Evolutionary conservation across 192 early-diverging fungal species (phyloP), one percentile per base, ranked within the genome.

Genomic region (Pecoramyces ruminantium): DNA sequence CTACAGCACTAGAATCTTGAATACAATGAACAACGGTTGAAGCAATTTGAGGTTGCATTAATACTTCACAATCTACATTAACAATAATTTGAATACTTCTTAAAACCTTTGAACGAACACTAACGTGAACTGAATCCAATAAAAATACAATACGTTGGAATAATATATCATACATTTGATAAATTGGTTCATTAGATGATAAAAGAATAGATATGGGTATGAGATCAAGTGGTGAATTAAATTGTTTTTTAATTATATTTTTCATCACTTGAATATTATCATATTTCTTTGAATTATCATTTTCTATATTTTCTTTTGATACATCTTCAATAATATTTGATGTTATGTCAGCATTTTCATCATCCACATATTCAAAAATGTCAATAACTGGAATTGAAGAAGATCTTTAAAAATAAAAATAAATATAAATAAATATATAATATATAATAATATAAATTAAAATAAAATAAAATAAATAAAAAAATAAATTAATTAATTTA

Each of bases 1-100:
- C 96, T 15, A 89, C 88, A 27, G 95, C 90, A 28, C 94, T 95
- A 78, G 86, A 86, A 83, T 98, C 96, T 78, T 93, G 90, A 34
- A 98, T 82, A 27, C 94, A 87, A 67, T 67, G 51, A n/a, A 67
- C 11, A 11, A 67, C 51, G 2, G 51, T 67, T n/a, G 51, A 67
- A 67, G 51, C 51, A 67, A 67, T 67, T 67, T 67, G 51, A n/a
- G 51, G 51, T 67, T 67, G 51, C 51, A 67, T 67, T n/a, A 67
- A 67, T 67, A 67, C 51, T n/a, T 67, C 51, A 67, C 25, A 67
- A 67, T 67, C 51, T 25, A n/a, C 51, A 67, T 67, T 67, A n/a
- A 67, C 51, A n/a, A 67, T 67, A n/a, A 67, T 67, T n/a, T 67
- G 51, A 67, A 67, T 67, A 67, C 51, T 67, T 67, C 25, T 67